Percentiles rank a stretch among this genome's conserved stretches.
phyloP scores from a whole-genome alignment of 306 rosid genomes.

The Dicorynia guianensis region DNA sequence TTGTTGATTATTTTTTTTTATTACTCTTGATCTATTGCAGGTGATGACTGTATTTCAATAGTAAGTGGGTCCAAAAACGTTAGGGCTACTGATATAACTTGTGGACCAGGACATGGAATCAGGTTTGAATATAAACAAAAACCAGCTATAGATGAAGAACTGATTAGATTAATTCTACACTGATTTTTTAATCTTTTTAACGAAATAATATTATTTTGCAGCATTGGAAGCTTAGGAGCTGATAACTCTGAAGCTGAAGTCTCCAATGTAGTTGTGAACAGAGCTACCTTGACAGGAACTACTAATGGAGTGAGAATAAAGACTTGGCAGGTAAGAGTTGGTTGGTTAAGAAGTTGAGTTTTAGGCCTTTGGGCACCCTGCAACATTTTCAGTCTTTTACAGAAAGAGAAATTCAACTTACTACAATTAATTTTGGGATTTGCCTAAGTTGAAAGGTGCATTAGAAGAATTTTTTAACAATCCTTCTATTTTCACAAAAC shows the following conservation, averaged over 20 bases:
- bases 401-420: background rate
- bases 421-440: background rate
- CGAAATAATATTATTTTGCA: conserved; percentile 32
- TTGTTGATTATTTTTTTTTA: too few species aligned
- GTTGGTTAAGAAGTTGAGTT: background rate
- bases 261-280: conserved; percentile 62
- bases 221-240: conserved; percentile 91
- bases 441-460: background rate
- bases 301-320: conserved; percentile 88
- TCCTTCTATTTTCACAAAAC: too few species aligned
- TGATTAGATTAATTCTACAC: background rate
- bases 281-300: conserved; percentile 67
- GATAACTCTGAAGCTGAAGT: conserved; percentile 65
- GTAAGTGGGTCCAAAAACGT: conserved; percentile 78
- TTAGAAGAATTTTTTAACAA: background rate
- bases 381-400: background rate
- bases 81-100: conserved; percentile 53
- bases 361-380: background rate
- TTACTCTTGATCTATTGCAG: conserved; percentile 41
- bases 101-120: conserved; percentile 98
- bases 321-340: conserved; percentile 81
- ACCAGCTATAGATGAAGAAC: background rate
- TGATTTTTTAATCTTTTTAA: conserved; percentile 2
- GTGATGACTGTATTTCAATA: conserved; percentile 94
- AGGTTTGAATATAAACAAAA: conserved; percentile 48